These are phyloP conservation scores for Calonectria ilicicola DNA, from an alignment of 2,329 filamentous ascomycete genomes.

Conservation along the genomic window DNA sequence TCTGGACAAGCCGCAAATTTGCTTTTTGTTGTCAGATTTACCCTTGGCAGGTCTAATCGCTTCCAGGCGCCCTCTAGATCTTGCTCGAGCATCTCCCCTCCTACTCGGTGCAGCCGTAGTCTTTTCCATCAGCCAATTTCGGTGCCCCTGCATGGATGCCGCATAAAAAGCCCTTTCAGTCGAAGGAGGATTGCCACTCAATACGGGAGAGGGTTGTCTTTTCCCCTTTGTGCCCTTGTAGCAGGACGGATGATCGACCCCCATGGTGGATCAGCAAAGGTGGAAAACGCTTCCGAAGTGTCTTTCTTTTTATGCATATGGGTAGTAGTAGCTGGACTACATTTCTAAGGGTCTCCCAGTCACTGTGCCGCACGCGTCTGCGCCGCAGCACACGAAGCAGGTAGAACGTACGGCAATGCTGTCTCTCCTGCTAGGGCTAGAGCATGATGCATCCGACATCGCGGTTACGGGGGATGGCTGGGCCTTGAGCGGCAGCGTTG, in stretches of 20 bases:
- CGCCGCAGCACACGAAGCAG: background rate
- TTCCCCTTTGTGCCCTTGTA: background rate
- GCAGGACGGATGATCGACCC: constrained; percentile 5
- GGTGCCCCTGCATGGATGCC: background rate
- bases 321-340: background rate
- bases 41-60: background rate
- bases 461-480: constrained; percentile 1
- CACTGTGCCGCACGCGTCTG: background rate
- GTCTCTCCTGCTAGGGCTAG: background rate
- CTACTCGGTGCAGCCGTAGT: background rate
- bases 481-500: background rate
- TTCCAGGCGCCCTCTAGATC: background rate
- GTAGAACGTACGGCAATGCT: background rate
- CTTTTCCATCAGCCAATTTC: background rate
- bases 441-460: background rate
- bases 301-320: background rate
- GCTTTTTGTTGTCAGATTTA: constrained; percentile 1
- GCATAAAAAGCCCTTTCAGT: background rate
- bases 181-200: background rate
- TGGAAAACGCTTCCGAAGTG: background rate
- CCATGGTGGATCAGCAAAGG: background rate
- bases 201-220: background rate
- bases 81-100: background rate
- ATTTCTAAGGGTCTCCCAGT: background rate
- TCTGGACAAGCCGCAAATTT: background rate